Evolutionary conservation across 345 rosid species (phyloP), one percentile per base, ranked within the genome.

Genomic region (Fremontodendron californicum): DNA sequence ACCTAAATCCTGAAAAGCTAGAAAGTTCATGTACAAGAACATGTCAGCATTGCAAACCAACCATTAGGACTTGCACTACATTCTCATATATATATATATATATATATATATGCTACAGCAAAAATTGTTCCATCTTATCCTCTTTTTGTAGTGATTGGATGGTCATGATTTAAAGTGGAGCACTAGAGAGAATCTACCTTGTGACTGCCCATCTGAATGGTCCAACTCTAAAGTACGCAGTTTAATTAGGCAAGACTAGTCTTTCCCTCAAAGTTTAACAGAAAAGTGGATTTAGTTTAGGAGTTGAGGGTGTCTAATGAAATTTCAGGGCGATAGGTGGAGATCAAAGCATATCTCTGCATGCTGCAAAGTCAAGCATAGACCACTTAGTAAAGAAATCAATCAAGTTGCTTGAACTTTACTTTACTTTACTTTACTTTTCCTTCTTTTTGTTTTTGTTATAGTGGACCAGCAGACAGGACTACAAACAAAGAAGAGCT

Each of bases 361-460:
- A 2, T n/a, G n/a, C n/a, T n/a, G n/a, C n/a, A 37, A 31, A 61
- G 39, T 61, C n/a, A 61, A 61, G 65, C 65, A 60, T 60, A 60
- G 65, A 29, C 68, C 77, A 74, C 68, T 66, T 15, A 25, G 69
- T 45, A 48, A 62, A 71, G 80, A 55, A 77, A 79, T 65, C 75
- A 52, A 77, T 79, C 66, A 68, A 71, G 61, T 87, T 83, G 89
- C 90, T 80, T 90, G 71, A 11, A 76, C 85, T 85, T 90, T 86
- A 90, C 91, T 76, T 80, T 77, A 90, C 91, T 76, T 80, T 77
- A 76, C 85, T 85, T 90, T 86, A 90, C 91, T 76, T 80, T 77
- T 61, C 18, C 6, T 31, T 18, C 23, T 31, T 46, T 18, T 57
- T 23, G 65, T 23, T 15, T 21, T 6, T 0, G 15, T 1, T 25